Base-by-base conservation (phyloP, 2,329 filamentous ascomycete species). In the Diaporthe amygdali region DNA sequence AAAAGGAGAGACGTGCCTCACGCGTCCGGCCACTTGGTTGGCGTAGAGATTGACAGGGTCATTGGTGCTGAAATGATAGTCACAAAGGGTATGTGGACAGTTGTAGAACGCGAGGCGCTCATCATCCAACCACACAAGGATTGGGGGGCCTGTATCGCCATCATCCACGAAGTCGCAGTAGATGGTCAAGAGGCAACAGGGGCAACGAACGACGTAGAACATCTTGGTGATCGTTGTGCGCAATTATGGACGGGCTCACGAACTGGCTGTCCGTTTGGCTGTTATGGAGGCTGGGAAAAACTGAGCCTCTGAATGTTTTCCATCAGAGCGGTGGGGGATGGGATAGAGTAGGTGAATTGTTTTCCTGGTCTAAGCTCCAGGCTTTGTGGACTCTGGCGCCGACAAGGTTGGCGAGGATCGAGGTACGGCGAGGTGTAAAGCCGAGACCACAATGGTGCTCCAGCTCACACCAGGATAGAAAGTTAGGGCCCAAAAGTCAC, bases 1-100 rank as follows among this genome's bases (percentile, higher is more conserved):
- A 6, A 41, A 41, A 1, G 3, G 5, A 2, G 41, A 3, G 1
- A 17, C 1, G 34, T 3, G 4, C 5, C 3, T 34, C 0, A 1
- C 5, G 2, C 6, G 10, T 9, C 20, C 10, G 12, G 9, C 1
- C 5, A 10, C 8, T 9, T 9, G 2, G 7, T 22, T 32, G 12
- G 10, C 7, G 41, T 63, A 47, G 20, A 63, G 41, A 20, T 63
- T 47, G 20, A 63, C 8, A 2, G 2, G 1, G 8, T 46, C 25
- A 6, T 8, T 2, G 27, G 9, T 2, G 3, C 14, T 4, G 25
- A 34, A 6, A 5, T 47, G 41, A 8, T 25, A 63, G 2, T n/a
- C 41, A 10, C 59, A 63, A 14, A 63, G 27, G 2, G 2, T 0
- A 8, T 47, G 1, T 1, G 59, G 59, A 2, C 59, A 63, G n/a